Evolutionary conservation across 2,329 filamentous ascomycete species (phyloP), one percentile per base, ranked within the genome.

Genomic region (Exophiala bonariae): DNA sequence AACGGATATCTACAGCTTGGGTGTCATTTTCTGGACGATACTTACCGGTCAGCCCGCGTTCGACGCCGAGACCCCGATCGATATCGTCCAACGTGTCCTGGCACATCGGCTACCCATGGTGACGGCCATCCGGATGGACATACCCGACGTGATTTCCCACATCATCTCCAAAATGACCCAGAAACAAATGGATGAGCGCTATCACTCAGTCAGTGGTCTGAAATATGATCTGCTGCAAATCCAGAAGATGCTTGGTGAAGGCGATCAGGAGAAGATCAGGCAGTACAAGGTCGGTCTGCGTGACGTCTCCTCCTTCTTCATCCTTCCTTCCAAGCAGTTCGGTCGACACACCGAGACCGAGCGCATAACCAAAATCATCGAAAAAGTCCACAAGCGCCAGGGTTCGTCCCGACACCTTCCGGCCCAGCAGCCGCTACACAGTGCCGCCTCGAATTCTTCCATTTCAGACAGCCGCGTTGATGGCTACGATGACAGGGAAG

Each of bases 131-230:
- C 81, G 92, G 41, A 78, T 89, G 50, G 92, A 96, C 62, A 77
- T 96, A 4, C 92, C 92, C 0, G 88, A 95, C 48, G 85, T 86
- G 6, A 74, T 96, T 33, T 87, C 87, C 1, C 79, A 81, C 23
- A 86, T 96, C 34, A 89, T 97, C 32, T 86, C 92, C 63, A 95
- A 90, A 64, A 96, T 95, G 79, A 96, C 90, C 0, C 84, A 89
- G 50, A 95, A 95, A 67, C 87, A 85, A 50, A 87, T 95, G 38
- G 80, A 83, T 47, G 91, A 96, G 48, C 82, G 92, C 11, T 97
- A 96, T 64, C 86, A 95, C 60, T 95, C 89, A 4, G 86, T 87
- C 1, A 90, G 88, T 49, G 91, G 92, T 2, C 77, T 96, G 49
- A 89, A 89, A 56, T 78, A 88, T 61, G 92, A 97, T 63, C 70